These are phyloP conservation scores for Penicillium daleae DNA, from an alignment of 495 filamentous ascomycete genomes.

Conservation along the genomic window DNA sequence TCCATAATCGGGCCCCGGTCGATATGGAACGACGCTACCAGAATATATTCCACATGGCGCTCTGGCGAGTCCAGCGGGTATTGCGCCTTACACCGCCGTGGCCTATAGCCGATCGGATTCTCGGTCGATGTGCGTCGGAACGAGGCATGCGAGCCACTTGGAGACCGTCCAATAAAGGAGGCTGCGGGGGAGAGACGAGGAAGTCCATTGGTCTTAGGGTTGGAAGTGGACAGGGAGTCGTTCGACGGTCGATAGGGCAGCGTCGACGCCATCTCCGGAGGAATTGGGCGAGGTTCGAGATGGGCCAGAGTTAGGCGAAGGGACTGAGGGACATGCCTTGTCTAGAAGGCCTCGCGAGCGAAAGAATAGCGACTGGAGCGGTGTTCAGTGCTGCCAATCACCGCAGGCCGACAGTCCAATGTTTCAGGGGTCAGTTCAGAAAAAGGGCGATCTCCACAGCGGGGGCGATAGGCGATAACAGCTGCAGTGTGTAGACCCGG, in stretches of 20 bases:
- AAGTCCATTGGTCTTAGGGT: constrained; percentile 55
- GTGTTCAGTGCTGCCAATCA: constrained; percentile 10
- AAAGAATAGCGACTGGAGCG: background rate
- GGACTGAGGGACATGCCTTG: constrained; percentile 21
- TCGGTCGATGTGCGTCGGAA: constrained; percentile 50
- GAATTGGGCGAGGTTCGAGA: constrained; percentile 20
- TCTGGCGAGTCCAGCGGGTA: constrained; percentile 79
- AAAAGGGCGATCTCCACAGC: constrained; percentile 41
- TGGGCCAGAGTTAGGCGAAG: constrained; percentile 13
- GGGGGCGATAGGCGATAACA: constrained; percentile 38
- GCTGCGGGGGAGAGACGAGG: constrained; percentile 58
- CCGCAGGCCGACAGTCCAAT: constrained; percentile 8
- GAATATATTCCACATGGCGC: constrained; percentile 97
- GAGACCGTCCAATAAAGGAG: constrained; percentile 59
- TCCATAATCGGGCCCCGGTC: constrained; percentile 97
- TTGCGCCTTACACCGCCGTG: constrained; percentile 71
- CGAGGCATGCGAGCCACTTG: constrained; percentile 47
- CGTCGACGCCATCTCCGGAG: constrained; percentile 44
- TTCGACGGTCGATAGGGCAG: constrained; percentile 52
- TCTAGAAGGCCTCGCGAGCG: constrained; percentile 9
- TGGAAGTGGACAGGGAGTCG: constrained; percentile 37
- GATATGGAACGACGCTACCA: constrained; percentile 98
- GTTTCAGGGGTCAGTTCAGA: constrained; percentile 28
- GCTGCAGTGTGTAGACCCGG: background rate
- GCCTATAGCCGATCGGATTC: constrained; percentile 47